Base-by-base conservation (phyloP, 2,329 filamentous ascomycete species). In the Alternaria rosae region DNA sequence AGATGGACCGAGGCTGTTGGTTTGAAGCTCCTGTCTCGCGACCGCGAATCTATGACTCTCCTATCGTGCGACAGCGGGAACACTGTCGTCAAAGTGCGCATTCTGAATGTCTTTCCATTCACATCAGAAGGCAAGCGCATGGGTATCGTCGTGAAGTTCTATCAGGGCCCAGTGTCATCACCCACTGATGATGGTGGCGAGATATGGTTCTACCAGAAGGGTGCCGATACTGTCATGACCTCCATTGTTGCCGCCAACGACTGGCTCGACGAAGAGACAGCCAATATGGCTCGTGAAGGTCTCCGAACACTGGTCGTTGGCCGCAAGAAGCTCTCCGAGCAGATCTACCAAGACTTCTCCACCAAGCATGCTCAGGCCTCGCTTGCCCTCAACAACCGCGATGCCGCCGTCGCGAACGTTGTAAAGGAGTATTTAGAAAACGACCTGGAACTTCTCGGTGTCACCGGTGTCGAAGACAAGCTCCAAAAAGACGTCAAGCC, bases 131-230 rank as follows among this genome's bases (percentile, higher is more conserved):
- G 94, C 69, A 99, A 99, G 81, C 89, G 95, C 54, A 99, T 99
- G 95, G 95, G 96, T 10, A 94, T 99, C 61, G 90, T 99, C 63
- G 92, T 97, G 20, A 91, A 94, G 69, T 97, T 98, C 73, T 85
- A 89, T 26, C 76, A 76, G 15, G 75, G 76, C 3, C 64, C 76
- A 0, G 62, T 69, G 17, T 66, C 68, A 4, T 83, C 84, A 1
- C 81, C 86, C 2, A 71, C 81, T 1, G 76, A 85, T 3, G 82
- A 85, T 1, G 84, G 85, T 48, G 89, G 91, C 13, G 94, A 98
- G 75, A 94, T 98, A 28, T 97, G 94, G 92, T 99, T 99, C 81
- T 98, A 94, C 76, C 94, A 99, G 74, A 99, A 99, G 80, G 95
- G 95, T 64, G 96, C 95, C 3, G 96, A 99, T 77, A 98, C 95